Conservation (phyloP, 2,329 filamentous ascomycete genomes). For the Colletotrichum caudatum region DNA sequence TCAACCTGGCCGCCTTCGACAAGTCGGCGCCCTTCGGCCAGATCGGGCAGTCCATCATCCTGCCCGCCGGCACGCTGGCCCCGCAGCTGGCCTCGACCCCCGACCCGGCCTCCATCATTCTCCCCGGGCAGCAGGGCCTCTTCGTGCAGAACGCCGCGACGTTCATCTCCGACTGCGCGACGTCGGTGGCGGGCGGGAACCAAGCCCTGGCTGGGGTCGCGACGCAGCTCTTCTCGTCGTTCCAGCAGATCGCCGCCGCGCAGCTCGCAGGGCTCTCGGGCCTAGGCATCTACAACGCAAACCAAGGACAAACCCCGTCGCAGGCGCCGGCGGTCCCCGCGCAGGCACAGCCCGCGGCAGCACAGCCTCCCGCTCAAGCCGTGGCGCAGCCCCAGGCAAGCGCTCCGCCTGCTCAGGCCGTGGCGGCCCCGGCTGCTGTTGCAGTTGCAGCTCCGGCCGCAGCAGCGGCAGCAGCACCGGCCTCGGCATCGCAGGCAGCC, state of each 20-base stretch:
- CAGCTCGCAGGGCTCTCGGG: slow-evolving; percentile 46
- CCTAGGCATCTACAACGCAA: slow-evolving; percentile 28
- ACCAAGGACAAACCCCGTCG: slow-evolving; percentile 14
- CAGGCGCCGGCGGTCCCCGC: slow-evolving; percentile 7
- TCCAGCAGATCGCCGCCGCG: slow-evolving; percentile 48
- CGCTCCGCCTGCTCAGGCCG: slow-evolving; percentile 1
- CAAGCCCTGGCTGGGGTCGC: slow-evolving; percentile 25
- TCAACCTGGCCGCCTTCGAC: slow-evolving; percentile 47
- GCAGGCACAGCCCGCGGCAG: slow-evolving; percentile 6
- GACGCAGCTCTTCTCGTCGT: slow-evolving; percentile 45
- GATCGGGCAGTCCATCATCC: slow-evolving; percentile 50
- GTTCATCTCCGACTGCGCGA: slow-evolving; percentile 51
- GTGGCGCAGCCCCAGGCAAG: slow-evolving; percentile 5
- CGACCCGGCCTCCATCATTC: slow-evolving; percentile 55
- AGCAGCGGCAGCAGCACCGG: not conserved
- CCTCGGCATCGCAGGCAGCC: slow-evolving; percentile 3
- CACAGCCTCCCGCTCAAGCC: slow-evolving; percentile 23
- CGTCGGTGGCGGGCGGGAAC: slow-evolving; percentile 44
- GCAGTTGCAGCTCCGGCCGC: not conserved
- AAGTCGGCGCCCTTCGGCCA: slow-evolving; percentile 51
- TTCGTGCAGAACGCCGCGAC: slow-evolving; percentile 51
- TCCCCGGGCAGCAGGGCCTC: slow-evolving; percentile 49
- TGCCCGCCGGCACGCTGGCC: slow-evolving; percentile 50
- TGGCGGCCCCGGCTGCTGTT: not conserved
- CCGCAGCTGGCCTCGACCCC: slow-evolving; percentile 50